phyloP scores from a whole-genome alignment of 148 eudicot species.

The Salicornia ramosissima region DNA sequence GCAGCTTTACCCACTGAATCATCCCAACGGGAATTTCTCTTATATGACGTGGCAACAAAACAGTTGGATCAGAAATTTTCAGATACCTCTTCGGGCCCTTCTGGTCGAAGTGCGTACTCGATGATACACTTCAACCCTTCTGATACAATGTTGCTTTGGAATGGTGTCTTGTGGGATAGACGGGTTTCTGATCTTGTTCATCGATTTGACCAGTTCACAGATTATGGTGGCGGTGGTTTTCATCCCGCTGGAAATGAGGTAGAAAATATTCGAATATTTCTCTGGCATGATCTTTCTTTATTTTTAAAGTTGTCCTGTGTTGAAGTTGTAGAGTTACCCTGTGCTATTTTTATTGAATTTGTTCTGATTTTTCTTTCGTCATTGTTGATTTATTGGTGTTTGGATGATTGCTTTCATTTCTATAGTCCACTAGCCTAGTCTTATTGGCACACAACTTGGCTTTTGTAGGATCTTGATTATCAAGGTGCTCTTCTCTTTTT shows the following conservation, averaged over 20 bases:
- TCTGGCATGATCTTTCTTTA: background rate
- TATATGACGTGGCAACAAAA: slow-evolving; percentile 71
- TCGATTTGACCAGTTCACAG: slow-evolving; percentile 89
- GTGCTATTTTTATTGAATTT: background rate
- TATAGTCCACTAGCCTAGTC: background rate
- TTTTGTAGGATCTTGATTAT: background rate
- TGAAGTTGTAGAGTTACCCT: too few relatives aligned
- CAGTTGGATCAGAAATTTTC: slow-evolving; percentile 62
- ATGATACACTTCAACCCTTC: slow-evolving; percentile 81
- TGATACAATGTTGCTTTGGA: slow-evolving; percentile 83
- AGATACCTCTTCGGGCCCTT: slow-evolving; percentile 46
- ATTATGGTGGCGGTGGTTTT: slow-evolving; percentile 96
- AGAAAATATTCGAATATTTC: slow-evolving; percentile 1
- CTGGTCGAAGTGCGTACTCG: slow-evolving; percentile 62
- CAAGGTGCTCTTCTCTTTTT: background rate
- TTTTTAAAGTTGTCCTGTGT: background rate
- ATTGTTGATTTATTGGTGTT: background rate
- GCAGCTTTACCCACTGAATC: slow-evolving; percentile 75
- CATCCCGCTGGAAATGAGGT: slow-evolving; percentile 99
- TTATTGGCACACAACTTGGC: background rate
- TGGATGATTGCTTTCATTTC: background rate
- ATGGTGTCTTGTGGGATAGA: slow-evolving; percentile 92
- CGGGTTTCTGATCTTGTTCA: slow-evolving; percentile 57
- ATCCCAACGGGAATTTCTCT: slow-evolving; percentile 59
- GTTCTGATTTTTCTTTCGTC: background rate